Conservation (phyloP, 1,284 basidiomycete species). For the Apiotrichum siamense region DNA sequence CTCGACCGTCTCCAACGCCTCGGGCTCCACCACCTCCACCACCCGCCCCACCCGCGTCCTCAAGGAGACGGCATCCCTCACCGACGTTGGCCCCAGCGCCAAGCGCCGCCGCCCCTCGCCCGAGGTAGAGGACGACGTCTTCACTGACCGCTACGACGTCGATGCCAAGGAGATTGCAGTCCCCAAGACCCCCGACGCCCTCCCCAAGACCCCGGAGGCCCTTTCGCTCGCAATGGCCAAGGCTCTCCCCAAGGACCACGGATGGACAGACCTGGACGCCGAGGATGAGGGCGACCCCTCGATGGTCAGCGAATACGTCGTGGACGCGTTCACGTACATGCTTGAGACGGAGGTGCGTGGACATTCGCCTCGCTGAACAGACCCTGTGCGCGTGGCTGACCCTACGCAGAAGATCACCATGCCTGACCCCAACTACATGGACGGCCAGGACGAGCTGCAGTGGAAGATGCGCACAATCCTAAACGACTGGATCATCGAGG, state of each 20-base stretch:
- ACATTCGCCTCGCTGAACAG: conserved; percentile 43
- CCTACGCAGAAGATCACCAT: conserved; percentile 62
- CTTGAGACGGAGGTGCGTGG: conserved; percentile 58
- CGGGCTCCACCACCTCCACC: conserved; percentile 9
- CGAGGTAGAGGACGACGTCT: conserved; percentile 28
- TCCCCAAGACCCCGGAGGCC: background rate
- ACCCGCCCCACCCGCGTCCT: conserved; percentile 7
- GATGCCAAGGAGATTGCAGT: conserved; percentile 30
- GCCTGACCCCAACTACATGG: conserved; percentile 86
- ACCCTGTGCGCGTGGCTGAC: conserved; percentile 42
- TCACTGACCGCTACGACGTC: conserved; percentile 32
- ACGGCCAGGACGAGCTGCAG: conserved; percentile 77
- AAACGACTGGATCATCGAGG: conserved; percentile 95
- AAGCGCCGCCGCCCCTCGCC: conserved; percentile 39
- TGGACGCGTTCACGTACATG: conserved; percentile 90
- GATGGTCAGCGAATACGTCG: conserved; percentile 96
- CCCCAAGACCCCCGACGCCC: background rate
- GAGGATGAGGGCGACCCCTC: conserved; percentile 91
- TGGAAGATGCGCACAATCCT: conserved; percentile 95
- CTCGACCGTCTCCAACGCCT: conserved; percentile 7
- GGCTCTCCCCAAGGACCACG: conserved; percentile 50
- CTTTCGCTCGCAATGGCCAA: background rate
- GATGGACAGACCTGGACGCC: conserved; percentile 80
- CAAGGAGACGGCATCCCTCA: conserved; percentile 19
- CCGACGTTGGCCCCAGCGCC: conserved; percentile 25